Conservation (phyloP, 495 filamentous ascomycete species). For the Hyaloscypha hepaticicola region DNA sequence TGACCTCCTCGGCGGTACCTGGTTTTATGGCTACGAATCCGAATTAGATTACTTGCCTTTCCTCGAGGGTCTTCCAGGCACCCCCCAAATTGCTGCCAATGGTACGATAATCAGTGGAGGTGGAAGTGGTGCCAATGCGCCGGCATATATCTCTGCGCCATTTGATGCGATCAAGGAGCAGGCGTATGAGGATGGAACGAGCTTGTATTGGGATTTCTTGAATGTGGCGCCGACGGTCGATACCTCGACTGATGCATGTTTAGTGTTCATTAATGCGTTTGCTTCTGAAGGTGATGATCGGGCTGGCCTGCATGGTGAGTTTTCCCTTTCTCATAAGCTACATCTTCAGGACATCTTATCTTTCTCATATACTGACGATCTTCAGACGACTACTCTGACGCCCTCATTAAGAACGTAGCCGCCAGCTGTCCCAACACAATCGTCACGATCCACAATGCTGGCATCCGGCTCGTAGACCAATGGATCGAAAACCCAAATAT, state of each 20-base stretch:
- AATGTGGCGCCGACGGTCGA: slow-evolving; percentile 43
- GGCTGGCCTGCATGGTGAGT: slow-evolving; percentile 40
- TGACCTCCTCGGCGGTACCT: not conserved
- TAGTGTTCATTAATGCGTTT: slow-evolving; percentile 62
- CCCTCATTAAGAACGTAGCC: slow-evolving; percentile 56
- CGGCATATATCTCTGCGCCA: slow-evolving; percentile 44
- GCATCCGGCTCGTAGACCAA: slow-evolving; percentile 54
- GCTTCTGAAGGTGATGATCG: slow-evolving; percentile 56
- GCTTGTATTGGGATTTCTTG: slow-evolving; percentile 44
- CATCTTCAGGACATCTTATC: too few relatives aligned
- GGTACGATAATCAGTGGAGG: slow-evolving; percentile 81
- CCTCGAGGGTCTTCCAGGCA: not conserved
- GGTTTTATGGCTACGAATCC: slow-evolving; percentile 14
- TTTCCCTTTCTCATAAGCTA: slow-evolving; percentile 39
- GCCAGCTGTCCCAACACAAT: slow-evolving; percentile 58
- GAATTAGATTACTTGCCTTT: slow-evolving; percentile 1
- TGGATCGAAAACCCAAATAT: slow-evolving; percentile 63
- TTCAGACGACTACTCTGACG: slow-evolving; percentile 55
- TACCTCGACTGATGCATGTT: slow-evolving; percentile 60
- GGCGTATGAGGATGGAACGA: slow-evolving; percentile 55
- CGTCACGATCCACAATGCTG: slow-evolving; percentile 61
- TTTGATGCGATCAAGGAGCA: slow-evolving; percentile 56
- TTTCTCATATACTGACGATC: slow-evolving; percentile 35
- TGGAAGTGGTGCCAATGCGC: slow-evolving; percentile 23
- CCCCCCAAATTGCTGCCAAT: slow-evolving; percentile 64